Evolutionary conservation across 495 filamentous ascomycete species (phyloP).

Genomic region (Lasiosphaeria ovina): DNA sequence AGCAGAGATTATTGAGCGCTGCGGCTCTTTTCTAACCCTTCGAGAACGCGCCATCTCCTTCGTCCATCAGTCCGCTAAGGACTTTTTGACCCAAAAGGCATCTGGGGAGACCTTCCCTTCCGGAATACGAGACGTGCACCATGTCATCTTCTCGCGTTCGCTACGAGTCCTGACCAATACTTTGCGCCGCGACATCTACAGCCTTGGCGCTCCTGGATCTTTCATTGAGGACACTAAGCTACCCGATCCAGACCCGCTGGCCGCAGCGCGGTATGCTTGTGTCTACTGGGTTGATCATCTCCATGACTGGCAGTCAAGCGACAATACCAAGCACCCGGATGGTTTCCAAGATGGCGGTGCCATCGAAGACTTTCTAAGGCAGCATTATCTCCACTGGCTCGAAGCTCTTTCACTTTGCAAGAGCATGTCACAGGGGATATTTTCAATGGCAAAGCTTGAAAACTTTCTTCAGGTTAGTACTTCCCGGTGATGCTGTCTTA

Average conservation of each 20-base stretch:
- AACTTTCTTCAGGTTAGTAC: no score
- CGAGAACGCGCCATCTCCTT: conserved; percentile 32
- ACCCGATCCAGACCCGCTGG: conserved; percentile 32
- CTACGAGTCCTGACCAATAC: conserved; percentile 18
- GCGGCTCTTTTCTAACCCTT: conserved; percentile 35
- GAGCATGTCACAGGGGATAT: no score
- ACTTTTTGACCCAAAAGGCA: conserved; percentile 29
- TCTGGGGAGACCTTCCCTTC: conserved; percentile 20
- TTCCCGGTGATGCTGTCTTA: no score
- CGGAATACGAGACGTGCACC: conserved; percentile 23
- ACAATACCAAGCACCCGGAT: conserved; percentile 10
- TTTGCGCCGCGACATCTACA: conserved; percentile 20
- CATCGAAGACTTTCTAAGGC: no score
- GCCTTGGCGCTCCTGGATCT: conserved; percentile 8
- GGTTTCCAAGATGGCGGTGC: no score
- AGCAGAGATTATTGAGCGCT: no score
- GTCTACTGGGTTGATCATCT: conserved; percentile 39
- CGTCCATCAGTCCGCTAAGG: conserved; percentile 46
- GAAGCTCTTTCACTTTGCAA: no score
- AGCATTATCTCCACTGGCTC: no score
- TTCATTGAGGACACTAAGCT: conserved; percentile 11
- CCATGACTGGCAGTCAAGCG: conserved; percentile 11
- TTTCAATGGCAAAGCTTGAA: no score
- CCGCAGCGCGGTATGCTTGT: conserved; percentile 34
- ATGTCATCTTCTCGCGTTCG: conserved; percentile 31